Evolutionary conservation across 148 eudicot species (phyloP), one percentile per base, ranked within the genome.

Genomic region (Fagopyrum tataricum): DNA sequence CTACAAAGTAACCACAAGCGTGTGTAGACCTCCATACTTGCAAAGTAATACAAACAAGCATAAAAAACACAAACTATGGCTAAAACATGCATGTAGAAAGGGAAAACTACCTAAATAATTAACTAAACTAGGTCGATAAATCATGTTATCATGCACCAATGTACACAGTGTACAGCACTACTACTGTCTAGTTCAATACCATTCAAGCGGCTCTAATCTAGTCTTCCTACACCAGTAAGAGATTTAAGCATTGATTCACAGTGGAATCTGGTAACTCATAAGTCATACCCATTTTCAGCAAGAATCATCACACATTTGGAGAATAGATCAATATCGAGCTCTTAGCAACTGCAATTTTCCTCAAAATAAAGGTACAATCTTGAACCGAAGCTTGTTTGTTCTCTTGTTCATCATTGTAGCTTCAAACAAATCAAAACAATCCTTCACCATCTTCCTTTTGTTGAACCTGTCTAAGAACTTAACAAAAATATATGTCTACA

Each of bases 381-480:
- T 78, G 76, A 20, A 73, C 62, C 6, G 86, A 82, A 20, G 98
- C 85, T 83, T 87, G 47, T 74, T 87, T 15, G 23, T 15, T 7
- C 89, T 85, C 26, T 49, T 46, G 18, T 43, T 70, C 24, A 5
- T 47, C 88, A 87, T 84, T 0, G 84, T 88, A 77, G 84, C 78
- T 75, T 87, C 97, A 66, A 81, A 93, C 51, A 93, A 81, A 51
- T 80, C 76, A 73, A 93, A 95, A 10, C 92, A 82, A 80, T 89
- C 97, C 72, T 87, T 81, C 49, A 91, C 41, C 92, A 91, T 75
- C 53, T 70, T 85, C 76, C 80, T 81, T 47, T 79, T 78, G 44
- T 86, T 61, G 75, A 91, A 89, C 18, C 69, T 71, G 61, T 76
- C 72, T 80, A 87, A 79, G 9, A 86, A 74, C 61, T 80, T 76